These are phyloP conservation scores for Sporormia fimetaria DNA, from an alignment of 495 filamentous ascomycete species.

Conservation along the genomic window DNA sequence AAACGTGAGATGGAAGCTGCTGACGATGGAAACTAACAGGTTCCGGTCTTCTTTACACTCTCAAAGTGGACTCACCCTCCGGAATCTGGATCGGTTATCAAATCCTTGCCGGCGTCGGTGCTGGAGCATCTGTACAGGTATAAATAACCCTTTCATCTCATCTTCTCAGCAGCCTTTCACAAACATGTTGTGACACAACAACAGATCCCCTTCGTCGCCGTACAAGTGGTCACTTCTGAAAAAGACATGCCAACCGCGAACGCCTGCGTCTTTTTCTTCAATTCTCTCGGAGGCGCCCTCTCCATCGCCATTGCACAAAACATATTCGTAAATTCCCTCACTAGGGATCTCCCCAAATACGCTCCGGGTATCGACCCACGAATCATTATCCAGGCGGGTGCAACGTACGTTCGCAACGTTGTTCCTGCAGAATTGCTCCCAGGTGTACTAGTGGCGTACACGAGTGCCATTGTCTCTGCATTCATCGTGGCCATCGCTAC, in stretches of 20 bases:
- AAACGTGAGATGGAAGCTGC: conserved; percentile 1
- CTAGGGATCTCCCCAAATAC: conserved; percentile 19
- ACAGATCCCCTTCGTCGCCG: conserved; percentile 32
- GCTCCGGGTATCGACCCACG: conserved; percentile 25
- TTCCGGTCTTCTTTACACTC: conserved; percentile 28
- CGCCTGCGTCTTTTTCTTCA: conserved; percentile 32
- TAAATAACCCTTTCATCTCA: no score
- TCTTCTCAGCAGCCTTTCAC: no score
- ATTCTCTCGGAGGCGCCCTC: conserved; percentile 32
- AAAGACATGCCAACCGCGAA: conserved; percentile 33
- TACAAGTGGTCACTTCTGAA: conserved; percentile 26
- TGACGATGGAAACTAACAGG: conserved; percentile 25
- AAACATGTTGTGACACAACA: no score
- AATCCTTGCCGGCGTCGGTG: conserved; percentile 29
- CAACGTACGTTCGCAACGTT: conserved; percentile 28
- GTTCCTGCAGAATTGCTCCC: conserved; percentile 21
- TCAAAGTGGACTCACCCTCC: conserved; percentile 18
- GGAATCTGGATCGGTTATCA: conserved; percentile 32
- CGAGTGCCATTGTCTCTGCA: conserved; percentile 25
- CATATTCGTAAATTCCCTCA: conserved; percentile 30
- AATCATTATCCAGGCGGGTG: conserved; percentile 28
- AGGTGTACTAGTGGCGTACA: conserved; percentile 29
- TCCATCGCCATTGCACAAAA: conserved; percentile 31
- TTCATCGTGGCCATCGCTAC: conserved; percentile 28
- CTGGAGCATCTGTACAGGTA: conserved; percentile 27